These are phyloP conservation scores for Quercus glauca DNA, from an alignment of 306 rosid species.

Conservation along the genomic window DNA sequence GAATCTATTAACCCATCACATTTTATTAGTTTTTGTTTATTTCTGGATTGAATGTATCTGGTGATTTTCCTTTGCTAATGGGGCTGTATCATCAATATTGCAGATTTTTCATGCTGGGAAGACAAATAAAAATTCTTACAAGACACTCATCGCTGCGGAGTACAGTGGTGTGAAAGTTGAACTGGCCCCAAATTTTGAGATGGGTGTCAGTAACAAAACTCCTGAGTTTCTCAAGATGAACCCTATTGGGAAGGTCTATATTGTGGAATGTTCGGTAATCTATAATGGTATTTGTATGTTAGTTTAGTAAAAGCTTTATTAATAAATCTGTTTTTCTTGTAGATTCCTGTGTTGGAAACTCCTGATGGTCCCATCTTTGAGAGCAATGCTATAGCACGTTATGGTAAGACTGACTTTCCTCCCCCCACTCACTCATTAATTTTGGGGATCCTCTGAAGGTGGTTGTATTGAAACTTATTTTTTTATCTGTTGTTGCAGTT, in stretches of 20 bases:
- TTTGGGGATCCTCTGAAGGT: background rate
- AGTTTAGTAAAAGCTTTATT: background rate
- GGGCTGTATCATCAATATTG: background rate
- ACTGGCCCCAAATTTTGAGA: conserved; percentile 45
- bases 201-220: conserved; percentile 72
- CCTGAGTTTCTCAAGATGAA: conserved; percentile 77
- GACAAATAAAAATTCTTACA: conserved; percentile 52
- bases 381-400: conserved; percentile 87
- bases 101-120: conserved; percentile 59
- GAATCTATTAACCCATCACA: background rate
- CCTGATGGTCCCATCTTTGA: conserved; percentile 74
- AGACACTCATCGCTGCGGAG: conserved; percentile 60
- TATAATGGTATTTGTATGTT: background rate
- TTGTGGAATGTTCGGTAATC: background rate
- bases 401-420: conserved; percentile 30
- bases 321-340: background rate
- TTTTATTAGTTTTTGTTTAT: background rate
- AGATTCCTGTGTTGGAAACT: conserved; percentile 81
- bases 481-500: conserved; percentile 42
- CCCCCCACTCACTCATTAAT: background rate
- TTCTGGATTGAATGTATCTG: background rate
- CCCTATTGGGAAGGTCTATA: conserved; percentile 73
- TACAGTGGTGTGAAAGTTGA: conserved; percentile 56
- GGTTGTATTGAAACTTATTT: background rate
- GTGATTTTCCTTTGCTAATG: background rate